Percentiles rank a stretch among this genome's conserved stretches.
These are phyloP conservation scores for Naegleria lovaniensis DNA, from an alignment of 208 protist species.

Conservation along the genomic window DNA sequence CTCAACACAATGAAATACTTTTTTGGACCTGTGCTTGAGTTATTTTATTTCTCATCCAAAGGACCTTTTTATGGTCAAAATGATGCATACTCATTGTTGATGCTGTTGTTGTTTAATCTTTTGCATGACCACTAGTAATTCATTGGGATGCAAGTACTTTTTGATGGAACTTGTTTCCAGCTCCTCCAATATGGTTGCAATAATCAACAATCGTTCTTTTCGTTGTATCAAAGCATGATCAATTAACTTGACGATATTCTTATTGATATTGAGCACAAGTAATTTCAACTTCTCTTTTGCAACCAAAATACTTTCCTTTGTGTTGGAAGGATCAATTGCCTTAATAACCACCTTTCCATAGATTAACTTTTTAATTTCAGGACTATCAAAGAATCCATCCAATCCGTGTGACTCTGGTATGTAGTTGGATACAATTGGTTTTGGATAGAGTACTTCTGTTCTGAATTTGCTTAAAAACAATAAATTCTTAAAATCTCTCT, in stretches of 20 bases:
- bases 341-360: background rate
- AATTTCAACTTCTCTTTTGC: background rate
- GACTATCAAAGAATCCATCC: constrained; percentile 5
- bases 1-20: too few relatives aligned
- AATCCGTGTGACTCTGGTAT: background rate
- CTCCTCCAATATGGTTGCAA: constrained; percentile 6
- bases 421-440: constrained; percentile 5
- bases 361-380: background rate
- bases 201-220: constrained; percentile 16
- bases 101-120: background rate
- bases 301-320: background rate
- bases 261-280: background rate
- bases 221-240: constrained; percentile 8
- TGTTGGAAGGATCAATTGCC: background rate
- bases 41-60: too few relatives aligned
- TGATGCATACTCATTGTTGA: too few relatives aligned
- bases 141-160: background rate
- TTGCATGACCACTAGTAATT: background rate
- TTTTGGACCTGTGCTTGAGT: too few relatives aligned
- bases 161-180: constrained; percentile 6
- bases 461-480: constrained; percentile 1
- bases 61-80: too few relatives aligned
- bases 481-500: constrained; percentile 24
- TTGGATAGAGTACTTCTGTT: constrained; percentile 10
- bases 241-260: constrained; percentile 9